Evolutionary conservation across 768 basidiomycete species (phyloP).

Genomic region (Suillus subalutaceus): DNA sequence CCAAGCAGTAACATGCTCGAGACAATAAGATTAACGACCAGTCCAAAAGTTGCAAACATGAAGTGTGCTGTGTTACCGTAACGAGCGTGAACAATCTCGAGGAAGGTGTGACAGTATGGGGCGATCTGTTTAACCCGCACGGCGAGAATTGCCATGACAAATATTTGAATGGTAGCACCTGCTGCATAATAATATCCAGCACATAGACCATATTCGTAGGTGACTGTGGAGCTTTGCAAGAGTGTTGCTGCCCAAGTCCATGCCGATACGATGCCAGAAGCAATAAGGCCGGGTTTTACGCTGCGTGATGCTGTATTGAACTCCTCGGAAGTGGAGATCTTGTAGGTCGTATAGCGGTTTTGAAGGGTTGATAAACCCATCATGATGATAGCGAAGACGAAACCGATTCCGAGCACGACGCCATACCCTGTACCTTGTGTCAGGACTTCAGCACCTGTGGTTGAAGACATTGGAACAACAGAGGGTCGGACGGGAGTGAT

Average conservation of each 20-base stretch:
- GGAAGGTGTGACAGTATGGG: slow-evolving; percentile 38
- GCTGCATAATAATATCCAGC: slow-evolving; percentile 32
- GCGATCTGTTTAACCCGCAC: slow-evolving; percentile 37
- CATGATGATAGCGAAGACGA: slow-evolving; percentile 33
- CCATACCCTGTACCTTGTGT: slow-evolving; percentile 32
- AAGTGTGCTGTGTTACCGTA: slow-evolving; percentile 33
- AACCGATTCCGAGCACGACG: slow-evolving; percentile 33
- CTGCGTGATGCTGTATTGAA: slow-evolving; percentile 32
- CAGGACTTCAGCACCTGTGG: slow-evolving; percentile 20
- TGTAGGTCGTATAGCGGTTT: slow-evolving; percentile 30
- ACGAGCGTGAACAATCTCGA: slow-evolving; percentile 37
- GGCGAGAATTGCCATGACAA: slow-evolving; percentile 28
- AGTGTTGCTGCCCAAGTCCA: slow-evolving; percentile 37
- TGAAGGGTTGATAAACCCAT: slow-evolving; percentile 29
- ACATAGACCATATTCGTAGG: slow-evolving; percentile 30
- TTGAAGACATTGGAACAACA: slow-evolving; percentile 16
- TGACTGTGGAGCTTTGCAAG: slow-evolving; percentile 33
- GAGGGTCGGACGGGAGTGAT: background rate
- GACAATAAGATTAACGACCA: slow-evolving; percentile 35
- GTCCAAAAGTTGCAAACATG: slow-evolving; percentile 27
- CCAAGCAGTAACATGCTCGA: slow-evolving; percentile 40
- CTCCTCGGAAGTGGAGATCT: slow-evolving; percentile 28
- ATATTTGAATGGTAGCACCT: slow-evolving; percentile 31
- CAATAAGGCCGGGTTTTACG: slow-evolving; percentile 22
- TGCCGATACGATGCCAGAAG: slow-evolving; percentile 28